phyloP scores from a whole-genome alignment of 441 rosid species.

The Lagerstroemia fauriei region DNA sequence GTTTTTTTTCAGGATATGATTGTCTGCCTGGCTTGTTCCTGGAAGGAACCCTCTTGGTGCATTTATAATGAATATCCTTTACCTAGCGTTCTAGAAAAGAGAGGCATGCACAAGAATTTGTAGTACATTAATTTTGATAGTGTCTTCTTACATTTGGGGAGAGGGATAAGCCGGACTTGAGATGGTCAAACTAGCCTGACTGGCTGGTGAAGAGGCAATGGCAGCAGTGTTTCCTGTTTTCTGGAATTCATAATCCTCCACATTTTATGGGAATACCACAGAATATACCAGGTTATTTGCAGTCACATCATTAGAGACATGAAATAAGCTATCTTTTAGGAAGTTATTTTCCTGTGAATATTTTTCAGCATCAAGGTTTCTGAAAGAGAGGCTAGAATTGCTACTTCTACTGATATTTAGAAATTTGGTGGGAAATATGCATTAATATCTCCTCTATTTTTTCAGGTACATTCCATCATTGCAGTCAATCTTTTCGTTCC shows the following conservation, averaged over 20 bases:
- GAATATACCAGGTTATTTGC: neutral
- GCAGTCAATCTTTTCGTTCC: conserved; percentile 71
- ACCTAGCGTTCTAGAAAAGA: neutral
- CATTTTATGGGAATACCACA: neutral
- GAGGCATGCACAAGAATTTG: neutral
- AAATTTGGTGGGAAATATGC: neutral
- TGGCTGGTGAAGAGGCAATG: neutral
- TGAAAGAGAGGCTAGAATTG: neutral
- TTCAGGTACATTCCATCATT: conserved; percentile 81
- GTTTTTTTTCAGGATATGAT: neutral
- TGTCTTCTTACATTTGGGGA: neutral
- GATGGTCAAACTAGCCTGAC: conserved; percentile 45
- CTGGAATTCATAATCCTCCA: neutral
- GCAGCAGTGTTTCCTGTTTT: neutral
- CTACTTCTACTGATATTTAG: neutral
- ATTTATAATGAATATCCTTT: neutral
- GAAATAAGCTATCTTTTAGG: neutral
- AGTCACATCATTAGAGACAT: neutral
- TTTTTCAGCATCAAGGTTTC: neutral
- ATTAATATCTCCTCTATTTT: neutral
- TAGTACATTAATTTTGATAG: neutral
- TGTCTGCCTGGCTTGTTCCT: neutral
- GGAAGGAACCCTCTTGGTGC: neutral
- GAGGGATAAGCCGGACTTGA: conserved; percentile 52
- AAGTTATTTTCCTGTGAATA: neutral